Conservation (phyloP, 202 grass and related monocot genomes). For the Brachypodium distachyon region DNA sequence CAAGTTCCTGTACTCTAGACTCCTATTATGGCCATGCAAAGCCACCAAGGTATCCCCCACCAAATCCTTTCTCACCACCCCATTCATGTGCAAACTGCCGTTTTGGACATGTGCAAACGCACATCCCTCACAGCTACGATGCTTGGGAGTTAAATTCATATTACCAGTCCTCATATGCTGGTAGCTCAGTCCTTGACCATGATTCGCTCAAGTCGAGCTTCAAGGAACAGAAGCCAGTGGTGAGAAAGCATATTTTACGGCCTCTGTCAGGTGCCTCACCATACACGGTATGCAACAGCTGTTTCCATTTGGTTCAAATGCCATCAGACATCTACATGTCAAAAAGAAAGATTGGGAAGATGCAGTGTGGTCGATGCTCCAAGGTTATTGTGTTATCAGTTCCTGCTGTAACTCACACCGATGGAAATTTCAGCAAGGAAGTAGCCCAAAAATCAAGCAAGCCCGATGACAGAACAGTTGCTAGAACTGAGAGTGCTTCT, state of each 20-base stretch:
- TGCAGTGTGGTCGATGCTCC: conserved; percentile 71
- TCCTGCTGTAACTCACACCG: conserved; percentile 6
- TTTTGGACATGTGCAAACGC: conserved; percentile 16
- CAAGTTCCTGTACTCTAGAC: conserved; percentile 27
- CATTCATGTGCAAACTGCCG: conserved; percentile 33
- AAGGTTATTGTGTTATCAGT: conserved; percentile 65
- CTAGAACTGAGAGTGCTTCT: conserved; percentile 16
- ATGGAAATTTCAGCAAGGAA: conserved; percentile 13
- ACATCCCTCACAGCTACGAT: conserved; percentile 3
- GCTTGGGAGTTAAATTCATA: conserved; percentile 36
- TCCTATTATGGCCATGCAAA: conserved; percentile 39
- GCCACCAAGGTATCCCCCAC: conserved; percentile 26
- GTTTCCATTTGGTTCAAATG: conserved; percentile 68
- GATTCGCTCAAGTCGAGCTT: conserved; percentile 41
- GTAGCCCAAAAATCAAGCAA: not conserved
- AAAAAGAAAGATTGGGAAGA: conserved; percentile 45
- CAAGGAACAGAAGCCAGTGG: conserved; percentile 32
- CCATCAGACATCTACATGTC: conserved; percentile 69
- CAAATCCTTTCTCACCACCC: conserved; percentile 24
- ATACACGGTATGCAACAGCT: conserved; percentile 63
- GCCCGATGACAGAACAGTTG: not conserved
- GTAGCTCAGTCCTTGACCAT: conserved; percentile 38
- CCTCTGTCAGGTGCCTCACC: conserved; percentile 68
- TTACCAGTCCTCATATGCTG: conserved; percentile 46
- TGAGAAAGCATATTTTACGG: conserved; percentile 65